Evolutionary conservation across 768 basidiomycete genomes (phyloP).

Genomic region (Phaeolepiota aurea): DNA sequence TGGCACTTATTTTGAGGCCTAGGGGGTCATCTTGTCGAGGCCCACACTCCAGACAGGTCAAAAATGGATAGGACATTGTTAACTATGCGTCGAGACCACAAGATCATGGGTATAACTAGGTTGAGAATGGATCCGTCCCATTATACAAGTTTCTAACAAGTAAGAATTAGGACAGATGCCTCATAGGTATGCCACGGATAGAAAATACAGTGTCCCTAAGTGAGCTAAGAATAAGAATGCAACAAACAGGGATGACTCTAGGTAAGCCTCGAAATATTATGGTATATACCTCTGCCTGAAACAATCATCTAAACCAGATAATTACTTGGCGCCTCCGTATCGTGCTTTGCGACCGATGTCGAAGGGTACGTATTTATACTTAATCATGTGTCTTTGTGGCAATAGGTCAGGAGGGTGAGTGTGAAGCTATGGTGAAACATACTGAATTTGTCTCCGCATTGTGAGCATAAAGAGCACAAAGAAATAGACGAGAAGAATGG

Average conservation of each 20-base stretch:
- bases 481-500: slow-evolving; percentile 96
- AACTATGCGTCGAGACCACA: no score
- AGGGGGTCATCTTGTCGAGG: no score
- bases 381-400: slow-evolving; percentile 87
- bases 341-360: slow-evolving; percentile 91
- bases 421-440: slow-evolving; percentile 21
- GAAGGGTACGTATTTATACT: slow-evolving; percentile 95
- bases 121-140: no score
- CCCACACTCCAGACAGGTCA: no score
- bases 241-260: slow-evolving; percentile 6
- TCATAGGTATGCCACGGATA: no score
- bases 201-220: no score
- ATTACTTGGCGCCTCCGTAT: slow-evolving; percentile 58
- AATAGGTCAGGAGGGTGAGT: slow-evolving; percentile 3
- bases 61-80: no score
- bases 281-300: slow-evolving; percentile 12
- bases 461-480: slow-evolving; percentile 90
- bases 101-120: no score
- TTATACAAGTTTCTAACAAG: no score
- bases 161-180: no score
- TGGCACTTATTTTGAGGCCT: no score
- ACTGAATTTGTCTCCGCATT: slow-evolving; percentile 96
- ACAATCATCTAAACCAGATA: slow-evolving; percentile 5
- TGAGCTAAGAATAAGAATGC: slow-evolving; percentile 12
- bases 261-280: slow-evolving; percentile 13